Evolutionary conservation across 768 basidiomycete genomes (phyloP).

Genomic region (Cystoderma amianthinum): DNA sequence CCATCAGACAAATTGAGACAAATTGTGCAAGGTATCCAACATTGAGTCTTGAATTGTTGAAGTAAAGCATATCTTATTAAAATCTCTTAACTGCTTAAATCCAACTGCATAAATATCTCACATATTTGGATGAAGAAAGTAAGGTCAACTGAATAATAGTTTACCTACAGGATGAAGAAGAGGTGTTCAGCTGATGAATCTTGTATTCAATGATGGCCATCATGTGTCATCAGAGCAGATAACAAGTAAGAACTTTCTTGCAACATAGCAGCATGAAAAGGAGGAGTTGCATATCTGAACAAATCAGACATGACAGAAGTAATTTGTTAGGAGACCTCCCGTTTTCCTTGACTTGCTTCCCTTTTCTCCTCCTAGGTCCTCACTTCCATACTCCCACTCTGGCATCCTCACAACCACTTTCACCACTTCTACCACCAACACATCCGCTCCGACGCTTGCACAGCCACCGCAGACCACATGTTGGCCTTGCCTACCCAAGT

Average conservation of each 20-base stretch:
- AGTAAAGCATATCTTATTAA: slow-evolving; percentile 56
- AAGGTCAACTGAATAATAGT: slow-evolving; percentile 59
- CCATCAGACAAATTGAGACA: too few relatives aligned
- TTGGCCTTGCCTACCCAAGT: too few relatives aligned
- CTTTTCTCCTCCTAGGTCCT: too few relatives aligned
- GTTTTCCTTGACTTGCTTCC: too few relatives aligned
- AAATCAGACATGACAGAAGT: slow-evolving; percentile 68
- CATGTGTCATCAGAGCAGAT: slow-evolving; percentile 51
- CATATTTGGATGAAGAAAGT: slow-evolving; percentile 62
- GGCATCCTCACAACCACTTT: too few relatives aligned
- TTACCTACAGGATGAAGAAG: slow-evolving; percentile 58
- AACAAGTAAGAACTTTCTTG: slow-evolving; percentile 17
- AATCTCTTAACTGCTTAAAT: slow-evolving; percentile 70
- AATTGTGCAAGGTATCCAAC: slow-evolving; percentile 21
- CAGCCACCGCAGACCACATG: too few relatives aligned
- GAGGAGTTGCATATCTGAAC: slow-evolving; percentile 41
- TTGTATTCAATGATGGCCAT: slow-evolving; percentile 79
- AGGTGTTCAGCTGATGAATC: slow-evolving; percentile 28
- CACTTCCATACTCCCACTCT: too few relatives aligned
- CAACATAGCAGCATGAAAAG: slow-evolving; percentile 13
- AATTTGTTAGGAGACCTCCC: too few relatives aligned
- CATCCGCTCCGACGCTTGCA: too few relatives aligned
- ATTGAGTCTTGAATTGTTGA: slow-evolving; percentile 5
- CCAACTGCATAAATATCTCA: slow-evolving; percentile 64
- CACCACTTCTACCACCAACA: too few relatives aligned